A percentile compares a stretch with the other conserved stretches of the same genome.
Conservation (phyloP, 2,329 filamentous ascomycete species). For the Fusarium camptoceras region DNA sequence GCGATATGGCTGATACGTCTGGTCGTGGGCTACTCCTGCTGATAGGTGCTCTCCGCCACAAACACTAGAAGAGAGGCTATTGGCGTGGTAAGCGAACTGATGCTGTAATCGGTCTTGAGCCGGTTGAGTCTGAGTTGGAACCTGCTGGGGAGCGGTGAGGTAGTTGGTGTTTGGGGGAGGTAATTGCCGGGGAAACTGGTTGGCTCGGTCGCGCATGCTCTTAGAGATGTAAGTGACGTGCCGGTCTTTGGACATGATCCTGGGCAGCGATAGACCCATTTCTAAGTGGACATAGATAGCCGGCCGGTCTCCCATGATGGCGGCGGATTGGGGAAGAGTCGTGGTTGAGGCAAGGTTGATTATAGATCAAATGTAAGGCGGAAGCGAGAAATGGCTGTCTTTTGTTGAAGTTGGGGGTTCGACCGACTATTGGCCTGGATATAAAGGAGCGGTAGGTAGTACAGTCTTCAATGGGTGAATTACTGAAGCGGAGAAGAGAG, state of each 20-base stretch:
- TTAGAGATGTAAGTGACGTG: constrained; percentile 62
- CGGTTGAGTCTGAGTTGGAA: constrained; percentile 7
- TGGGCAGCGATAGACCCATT: constrained; percentile 64
- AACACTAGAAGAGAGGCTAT: not conserved
- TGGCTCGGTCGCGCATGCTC: constrained; percentile 56
- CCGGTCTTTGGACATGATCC: constrained; percentile 57
- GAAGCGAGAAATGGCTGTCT: not conserved
- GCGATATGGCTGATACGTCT: constrained; percentile 23
- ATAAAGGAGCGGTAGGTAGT: not conserved
- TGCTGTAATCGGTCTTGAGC: constrained; percentile 18
- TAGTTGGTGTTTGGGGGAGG: constrained; percentile 61
- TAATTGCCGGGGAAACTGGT: constrained; percentile 60
- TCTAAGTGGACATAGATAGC: constrained; percentile 63
- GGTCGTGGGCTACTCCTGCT: constrained; percentile 10
- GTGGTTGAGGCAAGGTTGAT: not conserved
- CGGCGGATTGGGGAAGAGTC: not conserved
- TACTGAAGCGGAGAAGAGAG: not conserved
- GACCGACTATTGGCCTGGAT: not conserved
- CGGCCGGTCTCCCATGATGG: constrained; percentile 46
- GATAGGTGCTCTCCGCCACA: constrained; percentile 21
- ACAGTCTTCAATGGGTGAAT: not conserved
- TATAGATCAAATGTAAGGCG: not conserved
- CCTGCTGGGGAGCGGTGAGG: constrained; percentile 46
- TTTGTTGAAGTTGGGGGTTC: not conserved
- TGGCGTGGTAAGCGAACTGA: constrained; percentile 20